A percentile compares a stretch with the other conserved stretches of the same genome.
These are phyloP conservation scores for Colletotrichum graminicola DNA, from an alignment of 2,329 filamentous ascomycete species.

Conservation along the genomic window DNA sequence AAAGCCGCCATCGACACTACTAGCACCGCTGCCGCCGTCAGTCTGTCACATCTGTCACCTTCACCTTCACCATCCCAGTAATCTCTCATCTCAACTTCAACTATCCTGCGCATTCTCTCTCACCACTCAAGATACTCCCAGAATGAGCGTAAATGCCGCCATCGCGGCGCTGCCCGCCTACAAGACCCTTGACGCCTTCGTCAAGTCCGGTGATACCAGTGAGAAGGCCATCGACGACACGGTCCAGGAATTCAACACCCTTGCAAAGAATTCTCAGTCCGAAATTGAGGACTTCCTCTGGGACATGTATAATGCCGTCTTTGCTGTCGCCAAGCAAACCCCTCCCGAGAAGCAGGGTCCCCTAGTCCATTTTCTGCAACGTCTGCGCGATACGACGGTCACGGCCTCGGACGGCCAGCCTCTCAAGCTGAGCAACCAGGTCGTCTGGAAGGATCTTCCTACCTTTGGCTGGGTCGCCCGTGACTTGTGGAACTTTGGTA, in stretches of 20 bases:
- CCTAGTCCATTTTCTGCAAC: constrained; percentile 45
- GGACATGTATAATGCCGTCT: constrained; percentile 44
- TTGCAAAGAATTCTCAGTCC: constrained; percentile 25
- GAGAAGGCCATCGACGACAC: constrained; percentile 19
- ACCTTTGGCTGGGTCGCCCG: constrained; percentile 46
- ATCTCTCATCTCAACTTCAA: background rate
- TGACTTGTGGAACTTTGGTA: constrained; percentile 48
- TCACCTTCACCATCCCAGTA: background rate
- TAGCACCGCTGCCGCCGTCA: background rate
- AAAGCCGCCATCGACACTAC: background rate
- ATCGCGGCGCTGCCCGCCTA: constrained; percentile 32
- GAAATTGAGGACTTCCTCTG: constrained; percentile 43
- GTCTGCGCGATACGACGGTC: constrained; percentile 42
- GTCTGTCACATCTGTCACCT: background rate
- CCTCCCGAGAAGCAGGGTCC: constrained; percentile 42
- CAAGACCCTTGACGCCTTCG: constrained; percentile 29
- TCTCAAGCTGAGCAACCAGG: constrained; percentile 42
- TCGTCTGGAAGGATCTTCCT: constrained; percentile 49
- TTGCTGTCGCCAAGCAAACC: constrained; percentile 44
- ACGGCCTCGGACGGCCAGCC: constrained; percentile 41
- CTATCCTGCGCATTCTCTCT: background rate
- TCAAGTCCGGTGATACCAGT: background rate
- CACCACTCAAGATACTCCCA: background rate
- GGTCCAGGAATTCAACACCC: constrained; percentile 37
- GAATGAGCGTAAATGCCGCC: constrained; percentile 16